Base-by-base conservation (phyloP, 345 rosid genomes). In the Pelargonium nanum region DNA sequence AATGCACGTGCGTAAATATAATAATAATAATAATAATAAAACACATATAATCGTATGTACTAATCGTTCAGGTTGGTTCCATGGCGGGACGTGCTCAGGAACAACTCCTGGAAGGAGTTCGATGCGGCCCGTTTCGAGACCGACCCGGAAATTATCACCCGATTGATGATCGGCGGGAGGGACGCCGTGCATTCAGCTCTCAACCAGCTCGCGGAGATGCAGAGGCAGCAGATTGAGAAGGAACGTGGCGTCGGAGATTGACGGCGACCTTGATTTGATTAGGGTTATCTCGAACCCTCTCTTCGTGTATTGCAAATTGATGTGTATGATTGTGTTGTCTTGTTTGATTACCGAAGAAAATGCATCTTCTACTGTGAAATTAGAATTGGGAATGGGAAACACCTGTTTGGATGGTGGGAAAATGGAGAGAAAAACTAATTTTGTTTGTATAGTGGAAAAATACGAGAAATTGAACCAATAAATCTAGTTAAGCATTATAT, bases 71-170 rank as follows among this genome's bases (percentile, higher is more conserved):
- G n/a, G n/a, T n/a, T n/a, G 25, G 60, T 72, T 15, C 6, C 79
- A 59, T 92, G 98, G 97, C 81, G 81, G 40, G 98, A 89, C 26
- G 71, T 83, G 8, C 64, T 92, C 73, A 78, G 97, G 56, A 94
- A 82, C 59, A 89, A 84, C 76, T 91, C 89, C 0, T 72, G 93
- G 72, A 93, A 79, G 70, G 91, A 93, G 74, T 87, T 89, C 50
- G 93, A 89, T 63, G 96, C 77, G 60, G 93, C 95, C 10, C 75
- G 95, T 57, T 81, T 77, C 66, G 93, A 92, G 74, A 82, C 70
- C 63, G 97, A 93, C 66, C 94, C 97, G 8, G 94, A 93, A 70
- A 66, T 83, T 8, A 77, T 89, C 44, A 82, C 89, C 15, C 80
- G 85, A 62, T 68, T 89, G 56, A 75, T 93, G 21, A 93, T 87